A percentile compares a stretch with the other conserved stretches of the same genome.
Evolutionary conservation across 2,329 filamentous ascomycete species (phyloP).

Genomic region (Fusarium siculi): DNA sequence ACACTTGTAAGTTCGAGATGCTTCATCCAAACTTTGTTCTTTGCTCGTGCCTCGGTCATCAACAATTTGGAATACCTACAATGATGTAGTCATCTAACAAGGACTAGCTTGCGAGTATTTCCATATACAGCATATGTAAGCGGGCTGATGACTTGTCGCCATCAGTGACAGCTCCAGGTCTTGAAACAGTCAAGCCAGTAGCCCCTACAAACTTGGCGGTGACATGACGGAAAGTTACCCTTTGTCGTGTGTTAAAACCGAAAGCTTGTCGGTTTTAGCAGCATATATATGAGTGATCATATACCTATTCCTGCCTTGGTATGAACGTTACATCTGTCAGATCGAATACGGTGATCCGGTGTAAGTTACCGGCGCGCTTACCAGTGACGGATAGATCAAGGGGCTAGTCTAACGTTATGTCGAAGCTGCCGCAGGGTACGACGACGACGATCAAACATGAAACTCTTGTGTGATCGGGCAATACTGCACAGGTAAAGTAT

Average conservation of each 20-base stretch:
- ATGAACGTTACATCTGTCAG: slow-evolving; percentile 13
- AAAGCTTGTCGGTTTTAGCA: slow-evolving; percentile 8
- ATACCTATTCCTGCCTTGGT: slow-evolving; percentile 10
- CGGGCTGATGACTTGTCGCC: background rate
- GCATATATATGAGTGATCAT: background rate
- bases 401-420: slow-evolving; percentile 12
- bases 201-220: background rate
- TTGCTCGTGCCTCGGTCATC: background rate
- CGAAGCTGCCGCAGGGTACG: slow-evolving; percentile 9
- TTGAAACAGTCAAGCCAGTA: background rate
- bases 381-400: background rate
- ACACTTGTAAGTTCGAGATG: background rate
- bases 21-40: background rate
- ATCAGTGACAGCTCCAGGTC: background rate
- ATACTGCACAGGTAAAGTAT: background rate
- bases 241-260: background rate
- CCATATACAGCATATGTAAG: background rate
- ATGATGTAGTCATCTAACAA: background rate
- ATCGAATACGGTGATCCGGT: slow-evolving; percentile 12
- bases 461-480: background rate
- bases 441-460: slow-evolving; percentile 10
- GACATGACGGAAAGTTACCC: background rate
- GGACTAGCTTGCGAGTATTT: slow-evolving; percentile 5
- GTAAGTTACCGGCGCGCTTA: slow-evolving; percentile 19
- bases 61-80: background rate